Evolutionary conservation across 139 green algal genomes (phyloP), one percentile per base, ranked within the genome.

Genomic region (Micromonas commoda): DNA sequence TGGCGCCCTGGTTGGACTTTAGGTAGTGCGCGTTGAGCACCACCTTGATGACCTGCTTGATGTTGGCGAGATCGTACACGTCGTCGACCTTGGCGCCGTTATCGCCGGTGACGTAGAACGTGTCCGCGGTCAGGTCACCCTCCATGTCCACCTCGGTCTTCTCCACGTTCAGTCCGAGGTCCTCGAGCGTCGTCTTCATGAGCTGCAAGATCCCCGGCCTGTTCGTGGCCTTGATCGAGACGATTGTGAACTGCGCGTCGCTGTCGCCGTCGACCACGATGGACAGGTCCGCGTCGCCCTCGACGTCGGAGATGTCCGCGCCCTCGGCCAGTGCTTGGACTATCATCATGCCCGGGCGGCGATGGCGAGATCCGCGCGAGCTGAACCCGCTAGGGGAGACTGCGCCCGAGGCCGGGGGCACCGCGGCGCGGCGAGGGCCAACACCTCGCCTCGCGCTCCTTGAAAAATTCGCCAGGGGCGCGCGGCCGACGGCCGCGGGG

Each of bases 131-230:
- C 23, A 66, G 76, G 52, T 80, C 81, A 35, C n/a, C 37, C 6
- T 75, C 73, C 4, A 77, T 79, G 60, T 85, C 81, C 19, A 87
- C 82, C 5, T 78, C 45, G 20, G 84, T 85, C 70, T 86, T 86
- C 35, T 77, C 53, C 24, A 93, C 84, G 65, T 97, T 92, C 37
- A 98, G 77, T 16, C 84, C 89, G 32, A 97, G 81, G 71, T 95
- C 91, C 4, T 74, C 73, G 69, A 97, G 91, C 9, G 87, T 89
- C 29, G 78, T 79, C 23, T 85, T 90, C 28, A 97, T 77, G 0
- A 85, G 73, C 24, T 78, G 88, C 37, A 97, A 85, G 34, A 97
- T 78, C 23, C 93, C 92, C 21, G 91, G 90, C 52, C 85, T 76
- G 80, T 90, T 90, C 24, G 61, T 23, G 33, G 84, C 83, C 4